Conservation (phyloP, 2,329 filamentous ascomycete species). For the Alternaria sp. region DNA sequence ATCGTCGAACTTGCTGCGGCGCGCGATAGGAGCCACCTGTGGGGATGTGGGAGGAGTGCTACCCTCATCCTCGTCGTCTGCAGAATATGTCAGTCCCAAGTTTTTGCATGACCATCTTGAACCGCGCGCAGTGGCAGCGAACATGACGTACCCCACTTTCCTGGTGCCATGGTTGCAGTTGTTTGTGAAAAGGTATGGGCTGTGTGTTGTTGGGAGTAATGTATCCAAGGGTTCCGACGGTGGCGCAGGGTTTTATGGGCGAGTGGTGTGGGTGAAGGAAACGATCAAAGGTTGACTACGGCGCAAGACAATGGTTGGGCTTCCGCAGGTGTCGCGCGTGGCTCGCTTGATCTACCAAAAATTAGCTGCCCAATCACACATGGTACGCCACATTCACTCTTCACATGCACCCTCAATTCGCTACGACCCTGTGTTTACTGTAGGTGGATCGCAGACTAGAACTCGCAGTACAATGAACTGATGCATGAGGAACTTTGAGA, state of each 20-base stretch:
- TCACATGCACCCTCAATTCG: neutral
- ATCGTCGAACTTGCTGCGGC: slow-evolving; percentile 82
- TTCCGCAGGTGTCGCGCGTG: slow-evolving; percentile 20
- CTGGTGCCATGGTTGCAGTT: slow-evolving; percentile 45
- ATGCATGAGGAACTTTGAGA: neutral
- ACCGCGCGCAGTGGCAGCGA: slow-evolving; percentile 27
- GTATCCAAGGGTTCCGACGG: neutral
- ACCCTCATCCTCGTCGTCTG: slow-evolving; percentile 64
- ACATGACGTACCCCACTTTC: slow-evolving; percentile 52
- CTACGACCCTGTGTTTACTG: neutral
- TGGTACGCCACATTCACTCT: slow-evolving; percentile 5
- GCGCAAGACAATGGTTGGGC: slow-evolving; percentile 37
- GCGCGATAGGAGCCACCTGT: slow-evolving; percentile 53
- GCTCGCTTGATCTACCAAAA: slow-evolving; percentile 30
- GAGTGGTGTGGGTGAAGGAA: slow-evolving; percentile 19
- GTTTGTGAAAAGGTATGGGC: slow-evolving; percentile 6
- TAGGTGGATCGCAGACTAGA: neutral
- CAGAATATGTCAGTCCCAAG: slow-evolving; percentile 22
- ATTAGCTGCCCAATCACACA: slow-evolving; percentile 40
- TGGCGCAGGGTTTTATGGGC: slow-evolving; percentile 9
- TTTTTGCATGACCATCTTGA: neutral
- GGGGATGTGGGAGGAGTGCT: slow-evolving; percentile 57
- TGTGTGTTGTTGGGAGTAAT: neutral
- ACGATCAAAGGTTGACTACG: slow-evolving; percentile 24
- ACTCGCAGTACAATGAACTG: neutral